phyloP scores from a whole-genome alignment of 192 early-diverging fungal genomes.

The Podila horticola region DNA sequence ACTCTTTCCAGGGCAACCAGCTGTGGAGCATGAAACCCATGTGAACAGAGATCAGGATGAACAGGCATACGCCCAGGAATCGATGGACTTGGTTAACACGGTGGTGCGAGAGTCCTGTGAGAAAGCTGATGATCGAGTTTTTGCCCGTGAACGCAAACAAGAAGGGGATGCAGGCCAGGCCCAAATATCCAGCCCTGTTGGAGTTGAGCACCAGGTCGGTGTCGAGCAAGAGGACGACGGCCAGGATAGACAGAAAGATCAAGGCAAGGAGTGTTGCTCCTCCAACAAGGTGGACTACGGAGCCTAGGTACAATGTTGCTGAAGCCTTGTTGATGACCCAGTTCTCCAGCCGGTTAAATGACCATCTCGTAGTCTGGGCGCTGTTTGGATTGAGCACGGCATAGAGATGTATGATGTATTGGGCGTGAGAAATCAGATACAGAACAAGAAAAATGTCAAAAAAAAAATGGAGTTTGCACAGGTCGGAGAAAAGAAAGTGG shows the following conservation, averaged over 20 bases:
- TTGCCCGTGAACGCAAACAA: slow-evolving; percentile 61
- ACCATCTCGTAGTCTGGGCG: slow-evolving; percentile 14
- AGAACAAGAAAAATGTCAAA: no score
- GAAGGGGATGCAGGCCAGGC: slow-evolving; percentile 58
- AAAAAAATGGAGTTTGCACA: not conserved
- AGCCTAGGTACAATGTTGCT: slow-evolving; percentile 42
- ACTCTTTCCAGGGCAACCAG: slow-evolving; percentile 47
- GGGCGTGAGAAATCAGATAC: no score
- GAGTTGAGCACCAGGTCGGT: slow-evolving; percentile 56
- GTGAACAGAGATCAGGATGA: slow-evolving; percentile 56
- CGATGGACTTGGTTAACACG: slow-evolving; percentile 58
- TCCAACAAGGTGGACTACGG: slow-evolving; percentile 37
- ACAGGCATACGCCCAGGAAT: slow-evolving; percentile 47
- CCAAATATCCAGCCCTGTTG: slow-evolving; percentile 61
- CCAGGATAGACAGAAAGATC: slow-evolving; percentile 40
- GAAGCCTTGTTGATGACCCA: slow-evolving; percentile 55
- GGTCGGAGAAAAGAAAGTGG: not conserved
- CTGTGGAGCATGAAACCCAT: slow-evolving; percentile 57
- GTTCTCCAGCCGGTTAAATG: slow-evolving; percentile 34
- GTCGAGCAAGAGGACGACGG: slow-evolving; percentile 45
- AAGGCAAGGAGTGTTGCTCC: slow-evolving; percentile 52
- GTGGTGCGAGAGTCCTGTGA: slow-evolving; percentile 60
- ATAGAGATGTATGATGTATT: no score
- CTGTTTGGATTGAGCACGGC: not conserved
- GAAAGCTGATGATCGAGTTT: slow-evolving; percentile 50